Evolutionary conservation across 1,284 basidiomycete genomes (phyloP), one percentile per base, ranked within the genome.

Genomic region (Cryptococcus hybrid): DNA sequence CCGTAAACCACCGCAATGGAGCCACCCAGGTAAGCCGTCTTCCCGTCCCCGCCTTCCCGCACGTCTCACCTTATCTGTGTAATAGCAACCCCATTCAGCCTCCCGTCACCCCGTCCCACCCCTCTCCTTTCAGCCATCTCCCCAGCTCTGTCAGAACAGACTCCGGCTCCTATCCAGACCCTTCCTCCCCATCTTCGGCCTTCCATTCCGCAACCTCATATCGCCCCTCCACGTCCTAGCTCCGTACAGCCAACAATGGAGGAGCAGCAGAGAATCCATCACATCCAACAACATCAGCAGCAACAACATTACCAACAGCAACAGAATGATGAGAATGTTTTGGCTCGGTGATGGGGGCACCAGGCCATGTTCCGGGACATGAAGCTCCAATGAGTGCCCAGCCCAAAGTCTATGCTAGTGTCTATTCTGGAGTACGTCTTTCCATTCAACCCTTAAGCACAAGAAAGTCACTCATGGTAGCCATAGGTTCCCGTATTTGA

Each of bases 401-500:
- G 40, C 65, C 70, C 13, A 71, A 73, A 49, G 72, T 78, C 9
- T 78, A 77, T 57, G 69, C 74, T 15, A 76, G 73, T 52, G 71
- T 72, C n/a, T 78, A 78, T 58, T 75, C 74, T 35, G 70, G 69
- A n/a, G 74, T 75, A 56, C 64, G 74, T 69, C 5, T 30, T 2
- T 37, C 38, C 34, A 44, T 40, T 5, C 12, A 35, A 8, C 3
- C 51, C 13, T 35, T 45, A 48, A 39, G 24, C 24, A 43, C 43
- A 24, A 15, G 45, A 13, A 43, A 3, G 9, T 39, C 9, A 4
- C 39, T 35, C 3, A n/a, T 30, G 36, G 36, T 35, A 11, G 18
- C n/a, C 37, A 44, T 58, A 78, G 73, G 72, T 78, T 35, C 74
- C 78, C 7, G 92, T 95, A 38, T 93, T 92, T 75, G 92, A 95